Conservation (phyloP, 805 yeast species). For the Wickerhamomyces bovis region DNA sequence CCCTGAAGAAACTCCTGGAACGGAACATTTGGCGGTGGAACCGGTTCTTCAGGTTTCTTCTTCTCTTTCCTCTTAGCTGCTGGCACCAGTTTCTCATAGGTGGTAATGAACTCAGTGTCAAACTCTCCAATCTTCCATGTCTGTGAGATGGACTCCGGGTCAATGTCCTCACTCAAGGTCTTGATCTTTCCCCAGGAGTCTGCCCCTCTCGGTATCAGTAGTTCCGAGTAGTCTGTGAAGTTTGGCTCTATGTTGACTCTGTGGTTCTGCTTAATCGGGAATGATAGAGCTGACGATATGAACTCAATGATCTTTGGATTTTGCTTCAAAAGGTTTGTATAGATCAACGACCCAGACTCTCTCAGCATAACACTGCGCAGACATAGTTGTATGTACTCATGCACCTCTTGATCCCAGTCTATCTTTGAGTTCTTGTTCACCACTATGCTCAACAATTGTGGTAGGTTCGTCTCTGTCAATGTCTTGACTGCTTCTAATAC, state of each 20-base stretch:
- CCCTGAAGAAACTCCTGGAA: constrained; percentile 2
- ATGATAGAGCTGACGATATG: constrained; percentile 5
- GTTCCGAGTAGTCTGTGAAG: constrained; percentile 15
- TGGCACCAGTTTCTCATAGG: constrained; percentile 17
- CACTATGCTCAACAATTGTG: constrained; percentile 4
- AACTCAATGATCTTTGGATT: constrained; percentile 1
- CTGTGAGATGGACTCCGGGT: constrained; percentile 17
- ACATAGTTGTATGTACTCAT: constrained; percentile 30
- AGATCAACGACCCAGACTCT: constrained; percentile 9
- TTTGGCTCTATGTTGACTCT: constrained; percentile 1
- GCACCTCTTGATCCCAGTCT: constrained; percentile 17
- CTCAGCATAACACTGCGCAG: constrained; percentile 16
- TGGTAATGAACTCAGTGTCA: constrained; percentile 13
- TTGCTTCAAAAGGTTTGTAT: constrained; percentile 3
- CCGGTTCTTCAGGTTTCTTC: not conserved
- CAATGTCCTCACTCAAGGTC: constrained; percentile 29
- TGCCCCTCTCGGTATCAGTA: constrained; percentile 40
- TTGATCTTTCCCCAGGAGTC: constrained; percentile 49
- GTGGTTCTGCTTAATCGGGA: constrained; percentile 4
- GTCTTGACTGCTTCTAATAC: not conserved
- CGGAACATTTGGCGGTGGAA: not conserved
- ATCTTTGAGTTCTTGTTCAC: constrained; percentile 5
- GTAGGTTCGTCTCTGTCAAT: not conserved
- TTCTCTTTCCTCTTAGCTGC: not conserved
- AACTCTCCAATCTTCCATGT: constrained; percentile 22